These are phyloP conservation scores for Emergomyces pasteurianus DNA, from an alignment of 2,329 filamentous ascomycete species.

Conservation along the genomic window DNA sequence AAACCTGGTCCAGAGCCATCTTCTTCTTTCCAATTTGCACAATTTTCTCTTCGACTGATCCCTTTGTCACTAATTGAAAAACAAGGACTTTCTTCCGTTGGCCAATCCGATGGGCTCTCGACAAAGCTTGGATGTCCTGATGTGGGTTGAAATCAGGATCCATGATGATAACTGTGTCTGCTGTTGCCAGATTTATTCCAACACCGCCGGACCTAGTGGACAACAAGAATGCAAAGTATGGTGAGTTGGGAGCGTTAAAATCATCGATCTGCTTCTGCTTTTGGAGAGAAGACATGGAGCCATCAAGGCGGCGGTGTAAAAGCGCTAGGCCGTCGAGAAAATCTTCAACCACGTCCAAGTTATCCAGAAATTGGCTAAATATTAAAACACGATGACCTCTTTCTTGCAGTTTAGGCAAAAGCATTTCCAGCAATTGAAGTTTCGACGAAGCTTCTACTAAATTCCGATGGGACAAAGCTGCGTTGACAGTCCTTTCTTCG, in stretches of 20 bases:
- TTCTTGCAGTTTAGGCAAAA: constrained; percentile 77
- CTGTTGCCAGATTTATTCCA: constrained; percentile 92
- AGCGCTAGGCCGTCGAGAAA: constrained; percentile 69
- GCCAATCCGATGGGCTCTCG: constrained; percentile 87
- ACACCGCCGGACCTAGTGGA: constrained; percentile 93
- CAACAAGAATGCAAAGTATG: constrained; percentile 78
- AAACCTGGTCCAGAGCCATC: constrained; percentile 85
- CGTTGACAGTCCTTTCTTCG: constrained; percentile 62
- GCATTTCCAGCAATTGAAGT: constrained; percentile 66
- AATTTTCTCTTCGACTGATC: constrained; percentile 86
- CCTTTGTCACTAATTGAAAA: constrained; percentile 84
- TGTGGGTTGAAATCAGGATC: constrained; percentile 97
- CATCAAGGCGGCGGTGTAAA: constrained; percentile 70
- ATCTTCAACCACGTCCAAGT: constrained; percentile 84
- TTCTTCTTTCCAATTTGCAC: constrained; percentile 93
- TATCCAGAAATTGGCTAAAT: constrained; percentile 86
- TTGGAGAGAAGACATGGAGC: constrained; percentile 64
- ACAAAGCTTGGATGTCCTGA: constrained; percentile 91
- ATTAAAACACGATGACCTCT: constrained; percentile 83
- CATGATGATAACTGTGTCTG: constrained; percentile 94
- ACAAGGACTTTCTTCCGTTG: constrained; percentile 93
- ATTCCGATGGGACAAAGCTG: constrained; percentile 58
- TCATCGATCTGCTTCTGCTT: constrained; percentile 92
- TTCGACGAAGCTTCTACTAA: constrained; percentile 87
- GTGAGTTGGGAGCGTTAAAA: constrained; percentile 75